A percentile compares a stretch with the other conserved stretches of the same genome.
These are phyloP conservation scores for Iberis pinnata DNA, from an alignment of 345 rosid species.

Conservation along the genomic window DNA sequence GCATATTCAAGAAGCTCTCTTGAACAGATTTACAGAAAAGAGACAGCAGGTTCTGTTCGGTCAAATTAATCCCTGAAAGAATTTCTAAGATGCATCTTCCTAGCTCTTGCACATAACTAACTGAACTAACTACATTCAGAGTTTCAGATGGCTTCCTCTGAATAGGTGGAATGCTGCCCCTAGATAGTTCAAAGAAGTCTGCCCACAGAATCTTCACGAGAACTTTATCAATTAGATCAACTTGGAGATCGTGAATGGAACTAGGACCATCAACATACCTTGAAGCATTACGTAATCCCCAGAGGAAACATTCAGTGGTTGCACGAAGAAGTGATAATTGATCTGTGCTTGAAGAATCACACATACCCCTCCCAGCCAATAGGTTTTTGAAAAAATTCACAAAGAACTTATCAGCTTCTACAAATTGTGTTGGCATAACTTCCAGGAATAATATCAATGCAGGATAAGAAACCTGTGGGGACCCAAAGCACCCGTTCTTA, in stretches of 20 bases:
- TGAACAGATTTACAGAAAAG: constrained; percentile 46
- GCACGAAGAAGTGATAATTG: constrained; percentile 53
- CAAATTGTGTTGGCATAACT: constrained; percentile 49
- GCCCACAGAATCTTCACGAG: constrained; percentile 75
- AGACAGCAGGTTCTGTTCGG: constrained; percentile 52
- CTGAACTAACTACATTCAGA: constrained; percentile 29
- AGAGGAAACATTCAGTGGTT: constrained; percentile 71
- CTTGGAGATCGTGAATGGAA: constrained; percentile 42
- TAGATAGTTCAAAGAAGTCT: constrained; percentile 40
- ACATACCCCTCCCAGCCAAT: constrained; percentile 69
- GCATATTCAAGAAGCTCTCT: constrained; percentile 45
- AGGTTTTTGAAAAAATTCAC: constrained; percentile 63
- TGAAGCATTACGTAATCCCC: constrained; percentile 70
- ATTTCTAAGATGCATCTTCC: constrained; percentile 79
- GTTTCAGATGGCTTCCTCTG: constrained; percentile 36
- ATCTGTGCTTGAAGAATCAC: constrained; percentile 45
- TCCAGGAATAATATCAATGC: constrained; percentile 70
- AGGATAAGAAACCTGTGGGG: constrained; percentile 86
- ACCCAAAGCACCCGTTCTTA: constrained; percentile 78
- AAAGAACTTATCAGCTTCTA: constrained; percentile 59
- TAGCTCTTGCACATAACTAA: constrained; percentile 49
- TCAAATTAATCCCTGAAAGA: constrained; percentile 46
- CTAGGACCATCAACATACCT: constrained; percentile 52
- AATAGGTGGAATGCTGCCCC: constrained; percentile 25
- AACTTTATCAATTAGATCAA: constrained; percentile 48